These are phyloP conservation scores for Hibiscus mutabilis DNA, from an alignment of 345 rosid species.

Conservation along the genomic window DNA sequence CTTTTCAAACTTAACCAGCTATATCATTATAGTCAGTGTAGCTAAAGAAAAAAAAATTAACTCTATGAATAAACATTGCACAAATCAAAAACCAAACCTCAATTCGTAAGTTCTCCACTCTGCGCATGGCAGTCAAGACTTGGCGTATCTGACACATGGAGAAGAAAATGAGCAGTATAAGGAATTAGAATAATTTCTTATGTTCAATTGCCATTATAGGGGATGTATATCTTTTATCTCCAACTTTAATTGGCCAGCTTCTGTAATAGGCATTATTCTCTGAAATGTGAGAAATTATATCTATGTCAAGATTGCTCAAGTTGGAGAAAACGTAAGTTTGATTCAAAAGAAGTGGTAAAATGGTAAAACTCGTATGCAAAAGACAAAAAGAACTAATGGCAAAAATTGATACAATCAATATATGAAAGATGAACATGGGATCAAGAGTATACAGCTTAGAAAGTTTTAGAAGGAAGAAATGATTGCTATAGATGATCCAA, in stretches of 20 bases:
- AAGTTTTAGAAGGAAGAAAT: background rate
- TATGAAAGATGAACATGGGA: background rate
- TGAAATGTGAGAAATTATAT: background rate
- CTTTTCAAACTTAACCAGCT: constrained; percentile 3
- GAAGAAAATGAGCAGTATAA: constrained; percentile 11
- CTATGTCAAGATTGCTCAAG: background rate
- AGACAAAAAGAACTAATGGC: background rate
- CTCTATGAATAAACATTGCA: constrained; percentile 1
- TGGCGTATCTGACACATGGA: constrained; percentile 64
- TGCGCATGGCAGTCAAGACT: constrained; percentile 69
- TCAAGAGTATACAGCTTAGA: background rate
- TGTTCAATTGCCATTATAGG: too few relatives aligned
- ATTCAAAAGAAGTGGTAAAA: background rate
- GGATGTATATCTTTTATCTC: too few relatives aligned
- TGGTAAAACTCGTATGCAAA: background rate
- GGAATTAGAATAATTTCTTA: too few relatives aligned
- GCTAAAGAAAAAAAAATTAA: background rate
- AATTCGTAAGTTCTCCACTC: constrained; percentile 61
- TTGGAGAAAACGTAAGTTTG: background rate
- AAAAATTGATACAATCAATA: background rate
- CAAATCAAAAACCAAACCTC: constrained; percentile 51
- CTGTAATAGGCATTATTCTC: background rate
- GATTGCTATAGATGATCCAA: background rate
- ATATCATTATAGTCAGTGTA: background rate
- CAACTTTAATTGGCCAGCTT: too few relatives aligned